Evolutionary conservation across 2,329 filamentous ascomycete species (phyloP).

Genomic region (Blastomyces parvus): DNA sequence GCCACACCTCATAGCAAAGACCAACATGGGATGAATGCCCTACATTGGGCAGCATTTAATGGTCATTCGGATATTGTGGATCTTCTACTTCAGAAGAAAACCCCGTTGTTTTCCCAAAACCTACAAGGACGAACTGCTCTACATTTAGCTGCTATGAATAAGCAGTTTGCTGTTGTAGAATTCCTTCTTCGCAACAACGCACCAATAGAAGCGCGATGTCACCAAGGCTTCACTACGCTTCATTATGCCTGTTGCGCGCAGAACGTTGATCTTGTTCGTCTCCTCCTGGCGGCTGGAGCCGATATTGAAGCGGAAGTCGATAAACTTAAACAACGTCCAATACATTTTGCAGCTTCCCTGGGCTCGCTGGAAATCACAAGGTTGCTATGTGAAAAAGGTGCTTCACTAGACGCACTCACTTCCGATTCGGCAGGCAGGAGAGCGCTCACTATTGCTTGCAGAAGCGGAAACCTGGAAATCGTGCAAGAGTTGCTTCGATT

Average conservation of each 20-base stretch:
- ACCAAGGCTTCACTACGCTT: conserved; percentile 24
- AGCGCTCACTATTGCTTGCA: conserved; percentile 30
- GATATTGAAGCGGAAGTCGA: conserved; percentile 27
- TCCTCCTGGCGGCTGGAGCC: conserved; percentile 28
- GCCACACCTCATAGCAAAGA: conserved; percentile 22
- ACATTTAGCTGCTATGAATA: conserved; percentile 29
- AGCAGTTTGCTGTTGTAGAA: conserved; percentile 31
- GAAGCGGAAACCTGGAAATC: conserved; percentile 26
- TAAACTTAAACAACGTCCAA: conserved; percentile 22
- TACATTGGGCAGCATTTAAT: conserved; percentile 33
- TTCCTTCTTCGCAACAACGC: conserved; percentile 27
- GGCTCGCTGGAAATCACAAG: conserved; percentile 25
- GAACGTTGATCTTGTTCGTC: conserved; percentile 23
- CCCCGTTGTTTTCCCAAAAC: conserved; percentile 22
- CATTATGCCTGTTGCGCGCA: conserved; percentile 32
- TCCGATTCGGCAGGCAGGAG: conserved; percentile 25
- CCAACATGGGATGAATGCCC: conserved; percentile 29
- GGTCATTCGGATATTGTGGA: conserved; percentile 31
- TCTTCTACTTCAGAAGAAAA: conserved; percentile 25
- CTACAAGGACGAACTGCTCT: conserved; percentile 27
- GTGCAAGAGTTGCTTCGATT: conserved; percentile 28
- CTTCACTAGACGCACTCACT: conserved; percentile 24
- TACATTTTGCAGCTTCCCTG: conserved; percentile 27
- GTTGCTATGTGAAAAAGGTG: conserved; percentile 25
- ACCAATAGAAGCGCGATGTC: conserved; percentile 24